phyloP scores from a whole-genome alignment of 129 eudicot genomes.

The Chrysanthemum makinoi region DNA sequence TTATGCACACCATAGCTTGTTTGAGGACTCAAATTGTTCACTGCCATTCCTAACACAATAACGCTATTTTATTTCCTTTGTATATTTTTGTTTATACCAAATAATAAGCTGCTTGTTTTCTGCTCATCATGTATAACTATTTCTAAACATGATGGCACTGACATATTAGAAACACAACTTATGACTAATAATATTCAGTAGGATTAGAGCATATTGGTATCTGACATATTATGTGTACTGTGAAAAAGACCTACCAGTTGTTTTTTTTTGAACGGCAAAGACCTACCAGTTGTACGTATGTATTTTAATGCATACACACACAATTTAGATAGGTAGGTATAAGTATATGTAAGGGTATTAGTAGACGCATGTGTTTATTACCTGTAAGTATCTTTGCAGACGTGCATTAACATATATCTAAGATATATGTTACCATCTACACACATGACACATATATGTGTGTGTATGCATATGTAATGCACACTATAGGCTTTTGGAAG shows the following conservation, averaged over 20 bases:
- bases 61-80: neutral
- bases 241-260: slow-evolving; percentile 8
- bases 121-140: neutral
- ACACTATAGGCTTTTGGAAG: too few species aligned
- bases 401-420: too few species aligned
- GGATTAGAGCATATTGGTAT: neutral
- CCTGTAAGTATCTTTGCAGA: neutral
- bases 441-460: neutral
- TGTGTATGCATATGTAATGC: neutral
- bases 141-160: neutral
- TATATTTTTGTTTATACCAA: neutral
- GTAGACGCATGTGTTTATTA: neutral
- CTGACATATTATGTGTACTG: neutral
- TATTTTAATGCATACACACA: neutral
- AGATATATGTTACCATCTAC: neutral
- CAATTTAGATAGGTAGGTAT: too few species aligned
- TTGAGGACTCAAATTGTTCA: neutral
- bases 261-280: too few species aligned
- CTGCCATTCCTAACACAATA: slow-evolving; percentile 5
- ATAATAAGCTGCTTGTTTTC: slow-evolving; percentile 5
- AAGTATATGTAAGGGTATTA: neutral
- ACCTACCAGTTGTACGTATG: slow-evolving; percentile 5
- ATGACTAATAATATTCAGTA: neutral
- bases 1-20: slow-evolving; percentile 1
- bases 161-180: slow-evolving; percentile 4